Conservation (phyloP, 805 yeast species). For the Saccharomycopsis sp. region DNA sequence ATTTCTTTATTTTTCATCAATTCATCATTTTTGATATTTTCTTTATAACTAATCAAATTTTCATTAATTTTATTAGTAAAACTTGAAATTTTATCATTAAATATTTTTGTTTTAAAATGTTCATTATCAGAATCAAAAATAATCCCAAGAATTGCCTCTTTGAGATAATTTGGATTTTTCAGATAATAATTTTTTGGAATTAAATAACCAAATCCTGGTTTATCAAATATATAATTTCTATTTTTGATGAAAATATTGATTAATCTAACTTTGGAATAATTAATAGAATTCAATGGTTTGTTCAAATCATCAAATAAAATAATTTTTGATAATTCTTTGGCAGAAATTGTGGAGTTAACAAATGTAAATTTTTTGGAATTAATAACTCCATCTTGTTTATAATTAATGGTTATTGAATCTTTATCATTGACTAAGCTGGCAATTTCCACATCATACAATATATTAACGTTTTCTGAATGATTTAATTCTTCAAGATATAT, state of each 20-base stretch:
- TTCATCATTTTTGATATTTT: not conserved
- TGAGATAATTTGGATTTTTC: slow-evolving; percentile 25
- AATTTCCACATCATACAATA: slow-evolving; percentile 26
- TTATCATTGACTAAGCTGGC: slow-evolving; percentile 18
- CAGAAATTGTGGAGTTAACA: slow-evolving; percentile 48
- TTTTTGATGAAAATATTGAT: slow-evolving; percentile 56
- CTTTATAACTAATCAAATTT: not conserved
- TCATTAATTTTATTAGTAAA: not conserved
- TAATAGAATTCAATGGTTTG: slow-evolving; percentile 16
- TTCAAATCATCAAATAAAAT: slow-evolving; percentile 20
- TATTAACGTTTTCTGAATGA: slow-evolving; percentile 30
- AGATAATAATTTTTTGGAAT: slow-evolving; percentile 46
- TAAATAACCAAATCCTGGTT: slow-evolving; percentile 78
- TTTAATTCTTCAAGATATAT: slow-evolving; percentile 30
- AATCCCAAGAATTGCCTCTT: slow-evolving; percentile 65
- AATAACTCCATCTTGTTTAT: slow-evolving; percentile 18
- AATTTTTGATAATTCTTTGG: slow-evolving; percentile 28
- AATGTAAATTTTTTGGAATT: slow-evolving; percentile 33
- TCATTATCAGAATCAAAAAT: slow-evolving; percentile 86
- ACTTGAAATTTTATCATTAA: slow-evolving; percentile 12
- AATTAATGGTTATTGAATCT: slow-evolving; percentile 16
- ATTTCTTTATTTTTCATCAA: not conserved
- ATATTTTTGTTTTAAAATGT: slow-evolving; percentile 33
- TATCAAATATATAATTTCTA: slow-evolving; percentile 28
- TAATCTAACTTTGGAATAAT: slow-evolving; percentile 40